These are phyloP conservation scores for Beta macrorhiza DNA, from an alignment of 179 eudicot genomes.

Conservation along the genomic window DNA sequence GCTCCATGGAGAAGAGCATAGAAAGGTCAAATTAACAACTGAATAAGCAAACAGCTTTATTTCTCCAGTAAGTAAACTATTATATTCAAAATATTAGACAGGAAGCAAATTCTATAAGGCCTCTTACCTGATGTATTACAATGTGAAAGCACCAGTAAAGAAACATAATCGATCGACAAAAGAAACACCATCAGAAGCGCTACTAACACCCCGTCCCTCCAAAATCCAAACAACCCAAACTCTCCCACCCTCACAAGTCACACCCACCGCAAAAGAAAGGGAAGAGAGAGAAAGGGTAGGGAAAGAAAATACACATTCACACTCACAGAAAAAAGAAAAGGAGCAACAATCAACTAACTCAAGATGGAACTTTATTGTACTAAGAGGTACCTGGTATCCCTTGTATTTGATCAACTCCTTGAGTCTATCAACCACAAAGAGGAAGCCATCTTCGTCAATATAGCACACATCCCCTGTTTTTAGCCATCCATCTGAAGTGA, in stretches of 20 bases:
- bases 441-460: conserved; percentile 50
- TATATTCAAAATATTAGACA: neutral
- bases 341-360: neutral
- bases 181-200: neutral
- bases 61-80: neutral
- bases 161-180: neutral
- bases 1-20: neutral
- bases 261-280: neutral
- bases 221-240: neutral
- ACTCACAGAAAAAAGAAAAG: neutral
- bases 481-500: conserved; percentile 51
- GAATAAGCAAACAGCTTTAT: neutral
- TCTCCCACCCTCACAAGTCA: neutral
- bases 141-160: neutral
- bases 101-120: neutral
- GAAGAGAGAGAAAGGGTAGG: too few relatives aligned
- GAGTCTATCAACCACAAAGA: conserved; percentile 55
- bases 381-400: conserved; percentile 47
- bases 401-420: conserved; percentile 59
- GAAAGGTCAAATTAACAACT: neutral
- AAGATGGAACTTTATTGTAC: neutral
- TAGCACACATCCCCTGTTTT: conserved; percentile 57
- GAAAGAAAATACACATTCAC: neutral
- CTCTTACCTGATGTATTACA: neutral
- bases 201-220: neutral